Evolutionary conservation across 2,329 filamentous ascomycete species (phyloP), one percentile per base, ranked within the genome.

Genomic region (Apiospora arundinis): DNA sequence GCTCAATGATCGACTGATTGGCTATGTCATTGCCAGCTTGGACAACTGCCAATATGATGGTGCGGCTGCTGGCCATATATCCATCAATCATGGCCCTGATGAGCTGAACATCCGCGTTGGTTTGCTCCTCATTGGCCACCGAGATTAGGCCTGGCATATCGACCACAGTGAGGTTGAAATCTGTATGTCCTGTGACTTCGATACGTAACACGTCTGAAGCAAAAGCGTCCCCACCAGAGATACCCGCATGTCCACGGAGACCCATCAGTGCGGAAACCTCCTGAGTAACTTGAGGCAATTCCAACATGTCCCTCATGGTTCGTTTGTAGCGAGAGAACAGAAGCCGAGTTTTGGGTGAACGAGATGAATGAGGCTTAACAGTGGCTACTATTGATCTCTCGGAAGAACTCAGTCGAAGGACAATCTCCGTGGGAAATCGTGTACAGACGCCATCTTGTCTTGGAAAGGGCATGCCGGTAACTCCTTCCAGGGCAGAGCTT

Each of bases 141-240:
- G 81, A 77, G 28, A 87, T 83, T 2, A 87, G 77, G 0, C 85
- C 85, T 0, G 85, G 85, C 1, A 87, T 77, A 72, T 87, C 85
- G 0, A 87, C 84, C 1, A 87, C 77, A 0, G 84, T 87, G 8
- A 87, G 79, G 48, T 84, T 82, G 0, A 75, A 73, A 3, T 74
- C 76, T 0, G 70, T 73, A 4, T 76, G 74, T 2, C 76, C 75
- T 0, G 69, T 72, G 7, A 77, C 45, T 44, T 77, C 76, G 56
- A 80, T 75, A 1, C 75, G 75, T 1, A 81, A 73, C 2, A 76
- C 74, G 56, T 81, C 77, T 2, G 72, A 44, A 0, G 75, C 71
- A 52, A 80, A 80, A 3, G 74, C 74, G 3, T 63, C 56, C 0
- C 68, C 72, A 1, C 32, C 46, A 4, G 40, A 11, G 23, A 69